These are phyloP conservation scores for Penicillium atrosanguineum DNA, from an alignment of 495 filamentous ascomycete species.

Conservation along the genomic window DNA sequence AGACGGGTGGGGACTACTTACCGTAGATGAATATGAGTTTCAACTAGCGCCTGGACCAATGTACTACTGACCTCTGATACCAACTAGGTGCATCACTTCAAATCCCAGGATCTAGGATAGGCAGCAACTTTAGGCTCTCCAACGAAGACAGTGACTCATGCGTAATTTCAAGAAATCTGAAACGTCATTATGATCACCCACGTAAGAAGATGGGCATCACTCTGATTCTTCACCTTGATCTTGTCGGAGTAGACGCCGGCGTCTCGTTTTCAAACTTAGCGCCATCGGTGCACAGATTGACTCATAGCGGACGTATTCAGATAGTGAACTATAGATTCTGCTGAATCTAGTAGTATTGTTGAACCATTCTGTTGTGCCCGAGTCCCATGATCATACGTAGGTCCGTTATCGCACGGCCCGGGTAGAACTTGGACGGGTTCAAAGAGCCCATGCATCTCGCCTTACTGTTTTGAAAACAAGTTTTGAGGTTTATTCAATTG, in stretches of 20 bases:
- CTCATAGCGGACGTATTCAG: constrained; percentile 7
- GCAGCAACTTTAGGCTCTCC: background rate
- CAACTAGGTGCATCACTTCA: background rate
- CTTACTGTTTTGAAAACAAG: constrained; percentile 8
- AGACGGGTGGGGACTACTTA: no score
- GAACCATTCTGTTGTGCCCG: background rate
- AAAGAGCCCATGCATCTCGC: background rate
- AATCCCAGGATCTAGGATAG: background rate
- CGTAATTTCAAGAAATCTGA: background rate
- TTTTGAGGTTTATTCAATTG: constrained; percentile 2
- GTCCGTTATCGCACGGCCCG: background rate
- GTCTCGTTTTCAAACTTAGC: constrained; percentile 15
- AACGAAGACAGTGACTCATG: background rate
- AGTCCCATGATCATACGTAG: background rate
- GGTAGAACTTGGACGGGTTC: background rate
- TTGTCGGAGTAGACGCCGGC: constrained; percentile 8
- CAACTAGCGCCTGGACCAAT: no score
- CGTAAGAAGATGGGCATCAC: background rate
- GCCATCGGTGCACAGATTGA: constrained; percentile 8
- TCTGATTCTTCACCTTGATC: background rate
- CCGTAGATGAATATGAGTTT: no score
- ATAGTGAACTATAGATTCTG: no score
- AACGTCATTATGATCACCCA: background rate
- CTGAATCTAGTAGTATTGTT: background rate
- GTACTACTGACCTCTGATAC: no score